phyloP scores from a whole-genome alignment of 805 yeast species.

The Myxozyma monticola region DNA sequence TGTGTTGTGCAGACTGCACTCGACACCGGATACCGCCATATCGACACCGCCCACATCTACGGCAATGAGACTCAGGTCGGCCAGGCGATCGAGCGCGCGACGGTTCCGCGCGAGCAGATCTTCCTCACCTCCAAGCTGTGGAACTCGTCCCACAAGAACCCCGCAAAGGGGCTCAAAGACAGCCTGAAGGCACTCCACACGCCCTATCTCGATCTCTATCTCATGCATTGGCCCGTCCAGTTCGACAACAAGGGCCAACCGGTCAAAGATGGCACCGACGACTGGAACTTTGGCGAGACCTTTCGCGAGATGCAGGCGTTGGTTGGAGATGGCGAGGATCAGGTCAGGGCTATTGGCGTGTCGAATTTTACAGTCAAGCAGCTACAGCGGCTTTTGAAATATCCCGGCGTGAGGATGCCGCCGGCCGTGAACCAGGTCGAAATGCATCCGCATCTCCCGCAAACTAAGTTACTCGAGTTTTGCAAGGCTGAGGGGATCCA shows the following conservation, averaged over 20 bases:
- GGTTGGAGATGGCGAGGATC: slow-evolving; percentile 44
- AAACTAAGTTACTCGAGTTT: slow-evolving; percentile 55
- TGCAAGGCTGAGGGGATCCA: slow-evolving; percentile 54
- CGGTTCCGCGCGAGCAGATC: slow-evolving; percentile 51
- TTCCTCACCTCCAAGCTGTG: slow-evolving; percentile 47
- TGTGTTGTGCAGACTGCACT: slow-evolving; percentile 41
- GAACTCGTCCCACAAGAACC: slow-evolving; percentile 42
- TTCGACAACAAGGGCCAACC: slow-evolving; percentile 44
- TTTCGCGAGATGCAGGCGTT: slow-evolving; percentile 65
- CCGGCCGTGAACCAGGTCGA: slow-evolving; percentile 80
- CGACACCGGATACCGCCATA: slow-evolving; percentile 66
- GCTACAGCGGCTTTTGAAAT: slow-evolving; percentile 12
- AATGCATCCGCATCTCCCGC: slow-evolving; percentile 70
- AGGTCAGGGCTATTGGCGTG: slow-evolving; percentile 70
- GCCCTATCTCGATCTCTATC: slow-evolving; percentile 74
- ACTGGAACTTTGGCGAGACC: slow-evolving; percentile 50
- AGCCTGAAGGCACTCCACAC: slow-evolving; percentile 63
- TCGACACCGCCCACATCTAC: slow-evolving; percentile 69
- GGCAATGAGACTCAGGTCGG: slow-evolving; percentile 69
- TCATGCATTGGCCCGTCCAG: slow-evolving; percentile 82
- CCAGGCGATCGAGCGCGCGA: slow-evolving; percentile 37
- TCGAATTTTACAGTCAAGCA: slow-evolving; percentile 58
- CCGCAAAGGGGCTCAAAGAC: slow-evolving; percentile 52
- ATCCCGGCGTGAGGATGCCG: slow-evolving; percentile 47
- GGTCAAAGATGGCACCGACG: slow-evolving; percentile 38